These are phyloP conservation scores for Fusarium annulatum DNA, from an alignment of 2,329 filamentous ascomycete genomes.

Conservation along the genomic window DNA sequence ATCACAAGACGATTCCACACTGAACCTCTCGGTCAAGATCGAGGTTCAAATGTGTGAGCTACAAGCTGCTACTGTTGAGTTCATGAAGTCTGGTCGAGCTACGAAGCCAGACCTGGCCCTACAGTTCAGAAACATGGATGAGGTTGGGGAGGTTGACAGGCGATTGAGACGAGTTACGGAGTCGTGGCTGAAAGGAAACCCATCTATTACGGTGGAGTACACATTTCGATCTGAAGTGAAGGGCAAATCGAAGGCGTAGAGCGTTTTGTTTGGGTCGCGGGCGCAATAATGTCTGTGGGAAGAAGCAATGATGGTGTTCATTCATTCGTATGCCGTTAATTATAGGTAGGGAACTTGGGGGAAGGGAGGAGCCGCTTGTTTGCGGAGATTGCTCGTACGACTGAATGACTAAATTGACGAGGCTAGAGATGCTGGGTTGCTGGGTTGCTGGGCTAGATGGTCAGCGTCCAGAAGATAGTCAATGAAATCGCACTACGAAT, in stretches of 20 bases:
- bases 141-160: slow-evolving; percentile 39
- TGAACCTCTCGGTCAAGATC: slow-evolving; percentile 19
- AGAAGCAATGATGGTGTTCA: background rate
- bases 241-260: slow-evolving; percentile 40
- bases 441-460: slow-evolving; percentile 10
- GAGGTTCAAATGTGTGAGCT: slow-evolving; percentile 14
- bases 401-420: slow-evolving; percentile 14
- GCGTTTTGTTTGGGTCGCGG: slow-evolving; percentile 12
- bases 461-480: background rate
- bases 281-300: slow-evolving; percentile 8
- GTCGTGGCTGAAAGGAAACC: slow-evolving; percentile 35
- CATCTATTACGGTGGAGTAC: slow-evolving; percentile 41
- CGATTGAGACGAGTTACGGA: slow-evolving; percentile 35
- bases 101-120: slow-evolving; percentile 17
- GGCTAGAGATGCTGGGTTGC: slow-evolving; percentile 1
- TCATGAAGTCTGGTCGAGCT: slow-evolving; percentile 16
- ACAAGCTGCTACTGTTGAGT: slow-evolving; percentile 10
- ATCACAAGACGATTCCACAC: slow-evolving; percentile 31
- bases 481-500: slow-evolving; percentile 10
- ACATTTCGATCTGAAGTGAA: slow-evolving; percentile 41
- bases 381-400: slow-evolving; percentile 29
- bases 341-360: background rate
- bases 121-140: slow-evolving; percentile 40
- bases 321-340: background rate
- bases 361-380: background rate